phyloP scores from a whole-genome alignment of 2,329 filamentous ascomycete genomes.

The Epicoccum nigrum region DNA sequence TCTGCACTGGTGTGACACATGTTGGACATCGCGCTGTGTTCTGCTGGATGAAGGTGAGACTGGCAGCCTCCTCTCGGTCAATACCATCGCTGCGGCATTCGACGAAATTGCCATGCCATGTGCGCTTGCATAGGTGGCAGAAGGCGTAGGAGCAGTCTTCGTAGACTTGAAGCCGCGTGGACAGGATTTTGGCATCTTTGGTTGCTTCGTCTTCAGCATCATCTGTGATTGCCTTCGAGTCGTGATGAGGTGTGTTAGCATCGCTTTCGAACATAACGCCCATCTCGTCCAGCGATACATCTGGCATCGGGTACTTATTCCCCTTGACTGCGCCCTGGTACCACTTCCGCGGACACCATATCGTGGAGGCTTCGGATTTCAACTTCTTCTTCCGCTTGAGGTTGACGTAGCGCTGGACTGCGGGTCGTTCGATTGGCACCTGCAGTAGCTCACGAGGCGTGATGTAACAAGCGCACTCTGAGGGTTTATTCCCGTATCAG shows the following conservation, averaged over 20 bases:
- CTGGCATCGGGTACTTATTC: not conserved
- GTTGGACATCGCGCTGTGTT: not conserved
- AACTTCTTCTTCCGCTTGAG: constrained; percentile 7
- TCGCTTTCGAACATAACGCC: not conserved
- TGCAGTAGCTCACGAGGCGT: not conserved
- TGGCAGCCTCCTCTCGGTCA: not conserved
- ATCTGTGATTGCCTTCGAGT: not conserved
- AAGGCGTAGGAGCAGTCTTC: constrained; percentile 10
- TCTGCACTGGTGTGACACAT: not conserved
- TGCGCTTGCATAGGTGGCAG: not conserved
- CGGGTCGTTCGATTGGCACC: not conserved
- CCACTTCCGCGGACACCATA: constrained; percentile 5
- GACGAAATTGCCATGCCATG: constrained; percentile 8
- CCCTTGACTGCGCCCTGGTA: not conserved
- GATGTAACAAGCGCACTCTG: not conserved
- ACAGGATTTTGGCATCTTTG: not conserved
- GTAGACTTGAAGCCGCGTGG: not conserved
- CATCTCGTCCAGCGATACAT: not conserved
- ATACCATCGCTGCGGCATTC: not conserved
- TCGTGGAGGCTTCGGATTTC: not conserved
- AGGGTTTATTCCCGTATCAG: not conserved
- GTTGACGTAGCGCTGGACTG: constrained; percentile 7
- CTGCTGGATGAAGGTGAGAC: not conserved
- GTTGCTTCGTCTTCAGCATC: not conserved
- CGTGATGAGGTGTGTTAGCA: not conserved